phyloP scores from a whole-genome alignment of 2,329 filamentous ascomycete genomes.

The Beauveria sp. region DNA sequence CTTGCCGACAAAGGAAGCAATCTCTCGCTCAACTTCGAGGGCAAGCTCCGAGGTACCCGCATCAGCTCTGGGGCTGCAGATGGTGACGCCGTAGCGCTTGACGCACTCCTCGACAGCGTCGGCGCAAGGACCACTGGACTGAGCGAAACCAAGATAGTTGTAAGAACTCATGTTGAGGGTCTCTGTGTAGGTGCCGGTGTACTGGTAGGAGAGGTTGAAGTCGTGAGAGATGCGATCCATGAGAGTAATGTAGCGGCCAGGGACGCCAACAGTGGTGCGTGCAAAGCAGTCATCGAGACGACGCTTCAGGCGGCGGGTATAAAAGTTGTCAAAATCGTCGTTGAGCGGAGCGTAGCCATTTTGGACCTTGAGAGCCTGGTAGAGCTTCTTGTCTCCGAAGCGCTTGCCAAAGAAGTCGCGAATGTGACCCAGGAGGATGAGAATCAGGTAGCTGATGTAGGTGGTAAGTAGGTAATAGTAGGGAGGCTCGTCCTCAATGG shows the following conservation, averaged over 20 bases:
- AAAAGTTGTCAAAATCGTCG: constrained; percentile 98
- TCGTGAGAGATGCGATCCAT: constrained; percentile 87
- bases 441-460: constrained; percentile 94
- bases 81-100: constrained; percentile 76
- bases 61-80: constrained; percentile 75
- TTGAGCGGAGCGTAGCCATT: constrained; percentile 94
- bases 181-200: constrained; percentile 85
- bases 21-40: constrained; percentile 79
- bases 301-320: constrained; percentile 84
- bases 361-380: constrained; percentile 71
- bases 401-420: constrained; percentile 97
- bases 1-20: constrained; percentile 91
- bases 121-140: constrained; percentile 93
- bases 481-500: constrained; percentile 88
- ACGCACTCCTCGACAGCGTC: constrained; percentile 84
- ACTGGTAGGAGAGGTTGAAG: constrained; percentile 83
- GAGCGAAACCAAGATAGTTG: constrained; percentile 97
- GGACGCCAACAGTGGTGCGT: constrained; percentile 84
- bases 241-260: constrained; percentile 86
- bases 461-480: constrained; percentile 97
- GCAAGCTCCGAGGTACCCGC: constrained; percentile 82
- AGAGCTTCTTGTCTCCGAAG: constrained; percentile 75
- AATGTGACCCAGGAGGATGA: constrained; percentile 92
- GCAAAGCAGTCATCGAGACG: constrained; percentile 96
- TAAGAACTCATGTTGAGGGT: constrained; percentile 99